Evolutionary conservation across 768 basidiomycete species (phyloP), one percentile per base, ranked within the genome.

Genomic region (Leccinum ochraceum): DNA sequence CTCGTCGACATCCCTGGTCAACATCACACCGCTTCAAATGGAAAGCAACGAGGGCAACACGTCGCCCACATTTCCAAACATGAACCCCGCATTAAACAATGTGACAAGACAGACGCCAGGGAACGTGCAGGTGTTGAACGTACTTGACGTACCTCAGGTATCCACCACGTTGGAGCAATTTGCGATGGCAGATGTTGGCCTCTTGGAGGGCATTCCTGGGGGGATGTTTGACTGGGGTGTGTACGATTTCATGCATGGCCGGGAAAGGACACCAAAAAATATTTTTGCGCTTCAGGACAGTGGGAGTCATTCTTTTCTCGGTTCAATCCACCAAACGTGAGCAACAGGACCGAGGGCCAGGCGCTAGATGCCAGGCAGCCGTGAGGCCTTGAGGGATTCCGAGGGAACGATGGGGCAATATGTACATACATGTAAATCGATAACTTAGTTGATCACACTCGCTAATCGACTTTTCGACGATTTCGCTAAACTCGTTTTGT

Each of bases 191-290:
- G 89, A 91, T 69, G 83, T 76, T 60, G 87, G 83, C 16, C 82
- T 89, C 58, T 76, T 94, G 71, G 89, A 92, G 61, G 90, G 90
- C 1, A 85, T 94, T 56, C 92, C 92, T 48, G 87, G 86, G 4
- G 82, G 84, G 20, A 92, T 94, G 90, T 94, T 92, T 74, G 90
- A 93, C 72, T 94, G 90, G 89, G 84, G 90, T 91, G 67, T 64
- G 81, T 79, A 57, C 14, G 1, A 65, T 80, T 77, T 59, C 24
- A 48, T 55, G 61, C 48, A 55, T 54, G 42, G 46, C 53, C 54
- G 24, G 14, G 28, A 48, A 24, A 53, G 14, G 6, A 46, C 6
- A 37, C 56, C 37, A 48, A 49, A 46, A 46, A 52, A 37, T n/a
- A 53, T 56, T 55, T 56, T 24, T 58, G 49, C 26, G 44, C 39